A percentile compares a stretch with the other conserved stretches of the same genome.
Conservation (phyloP, 177 flowering plant genomes). For the Vitis hybrid region DNA sequence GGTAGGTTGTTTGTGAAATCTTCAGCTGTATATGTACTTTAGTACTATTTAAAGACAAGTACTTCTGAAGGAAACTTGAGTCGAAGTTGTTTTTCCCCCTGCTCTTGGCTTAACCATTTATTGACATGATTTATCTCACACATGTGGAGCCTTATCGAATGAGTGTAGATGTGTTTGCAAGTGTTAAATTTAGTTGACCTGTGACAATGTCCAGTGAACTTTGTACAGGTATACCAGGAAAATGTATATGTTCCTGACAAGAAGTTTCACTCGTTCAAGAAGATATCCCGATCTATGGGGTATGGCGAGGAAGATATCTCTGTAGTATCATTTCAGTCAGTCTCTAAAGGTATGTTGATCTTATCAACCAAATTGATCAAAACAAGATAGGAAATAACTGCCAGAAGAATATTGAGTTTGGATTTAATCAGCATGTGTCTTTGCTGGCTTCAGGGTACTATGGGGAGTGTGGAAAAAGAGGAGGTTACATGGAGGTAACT, state of each 20-base stretch:
- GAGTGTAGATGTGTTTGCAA: too few relatives aligned
- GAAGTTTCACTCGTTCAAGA: slow-evolving; percentile 92
- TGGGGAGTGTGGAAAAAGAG: slow-evolving; percentile 98
- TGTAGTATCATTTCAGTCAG: slow-evolving; percentile 91
- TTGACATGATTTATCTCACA: not conserved
- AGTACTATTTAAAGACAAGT: not conserved
- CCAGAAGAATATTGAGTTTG: not conserved
- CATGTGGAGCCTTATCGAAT: too few relatives aligned
- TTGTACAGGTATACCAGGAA: slow-evolving; percentile 91
- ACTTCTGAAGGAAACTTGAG: not conserved
- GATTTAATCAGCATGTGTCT: slow-evolving; percentile 4
- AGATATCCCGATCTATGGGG: slow-evolving; percentile 88
- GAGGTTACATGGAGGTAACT: slow-evolving; percentile 99
- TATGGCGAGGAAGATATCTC: slow-evolving; percentile 83
- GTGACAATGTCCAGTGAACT: not conserved
- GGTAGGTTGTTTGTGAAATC: slow-evolving; percentile 38
- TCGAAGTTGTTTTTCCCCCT: not conserved
- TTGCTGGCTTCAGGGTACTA: slow-evolving; percentile 58
- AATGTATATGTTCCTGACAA: slow-evolving; percentile 91
- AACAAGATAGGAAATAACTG: not conserved
- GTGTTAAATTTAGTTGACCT: not conserved
- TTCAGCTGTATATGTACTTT: not conserved
- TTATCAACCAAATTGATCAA: not conserved
- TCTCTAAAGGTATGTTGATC: slow-evolving; percentile 81
- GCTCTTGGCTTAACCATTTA: not conserved